Base-by-base conservation (phyloP, 2,329 filamentous ascomycete species). In the Curvularia verruculosa region DNA sequence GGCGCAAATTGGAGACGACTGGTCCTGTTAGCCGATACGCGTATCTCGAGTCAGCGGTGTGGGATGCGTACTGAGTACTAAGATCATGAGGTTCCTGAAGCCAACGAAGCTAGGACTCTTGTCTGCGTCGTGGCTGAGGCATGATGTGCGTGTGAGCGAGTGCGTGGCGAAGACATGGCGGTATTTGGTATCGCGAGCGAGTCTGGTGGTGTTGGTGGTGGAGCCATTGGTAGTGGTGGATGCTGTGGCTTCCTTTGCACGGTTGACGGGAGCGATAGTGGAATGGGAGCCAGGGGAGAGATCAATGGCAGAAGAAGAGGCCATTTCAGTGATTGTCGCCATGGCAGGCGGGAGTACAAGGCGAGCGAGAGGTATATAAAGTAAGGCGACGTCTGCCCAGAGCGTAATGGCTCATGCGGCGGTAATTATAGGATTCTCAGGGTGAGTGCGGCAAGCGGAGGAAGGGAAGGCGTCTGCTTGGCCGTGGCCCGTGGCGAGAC, bases 81-180 rank as follows among this genome's bases (percentile, higher is more conserved):
- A 88, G 37, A 96, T 90, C 91, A 97, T 96, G 61, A 99, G 84
- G 74, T 99, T 99, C 58, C 94, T 84, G 74, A 99, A 98, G 0
- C 95, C 95, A 15, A 96, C 80, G 73, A 97, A 98, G 75, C 91
- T 96, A 21, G 93, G 91, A 2, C 87, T 82, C 10, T 80, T 81
- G 44, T 85, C 79, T 1, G 91, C 85, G 74, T 98, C 95, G 69
- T 93, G 89, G 78, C 92, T 96, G 46, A 98, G 82, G 68, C 90
- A 92, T 23, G 94, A 96, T 7, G 89, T 86, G 56, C 87, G 85
- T 36, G 84, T 78, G 66, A 84, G 75, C 7, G 87, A 87, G 77
- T 99, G 95, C 34, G 96, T 87, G 29, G 93, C 93, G 57, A 90
- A 91, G 61, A 96, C 87, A 85, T 99, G 95, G 65, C 92, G 90